Conservation (phyloP, 2,329 filamentous ascomycete genomes). For the Ophiocordyceps polyrhachis-furcata region DNA sequence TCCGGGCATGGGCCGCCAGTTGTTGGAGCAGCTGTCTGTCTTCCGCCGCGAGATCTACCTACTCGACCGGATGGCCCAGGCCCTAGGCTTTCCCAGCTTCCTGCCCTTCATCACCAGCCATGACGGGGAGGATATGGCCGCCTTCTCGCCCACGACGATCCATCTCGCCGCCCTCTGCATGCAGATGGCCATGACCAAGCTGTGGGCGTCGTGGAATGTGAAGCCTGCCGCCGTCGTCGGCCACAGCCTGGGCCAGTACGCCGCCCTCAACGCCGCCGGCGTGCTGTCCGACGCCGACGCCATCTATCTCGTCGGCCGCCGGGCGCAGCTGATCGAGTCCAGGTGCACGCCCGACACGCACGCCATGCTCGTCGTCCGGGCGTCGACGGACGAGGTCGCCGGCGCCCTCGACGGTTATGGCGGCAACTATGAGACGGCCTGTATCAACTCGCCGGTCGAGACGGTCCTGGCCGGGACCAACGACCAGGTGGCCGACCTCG, state of each 20-base stretch:
- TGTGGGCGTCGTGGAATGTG: slow-evolving; percentile 34
- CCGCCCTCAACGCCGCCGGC: slow-evolving; percentile 44
- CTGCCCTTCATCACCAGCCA: slow-evolving; percentile 23
- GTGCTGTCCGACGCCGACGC: slow-evolving; percentile 54
- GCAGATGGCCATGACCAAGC: slow-evolving; percentile 36
- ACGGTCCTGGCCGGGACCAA: no score
- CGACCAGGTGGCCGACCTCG: no score
- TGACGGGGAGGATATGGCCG: slow-evolving; percentile 31
- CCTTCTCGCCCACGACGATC: slow-evolving; percentile 7
- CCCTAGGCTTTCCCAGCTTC: slow-evolving; percentile 19
- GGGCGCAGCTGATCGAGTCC: slow-evolving; percentile 46
- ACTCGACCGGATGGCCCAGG: slow-evolving; percentile 15
- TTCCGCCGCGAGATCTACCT: slow-evolving; percentile 16
- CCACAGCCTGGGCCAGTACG: slow-evolving; percentile 25
- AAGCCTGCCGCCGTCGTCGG: slow-evolving; percentile 36
- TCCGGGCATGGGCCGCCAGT: slow-evolving; percentile 12
- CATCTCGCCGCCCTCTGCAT: slow-evolving; percentile 36
- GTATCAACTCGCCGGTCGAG: slow-evolving; percentile 48
- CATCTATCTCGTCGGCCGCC: slow-evolving; percentile 51
- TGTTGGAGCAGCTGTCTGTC: slow-evolving; percentile 10
- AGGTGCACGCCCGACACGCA: slow-evolving; percentile 53
- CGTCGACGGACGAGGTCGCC: slow-evolving; percentile 20
- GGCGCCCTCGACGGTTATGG: slow-evolving; percentile 9
- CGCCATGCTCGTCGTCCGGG: slow-evolving; percentile 33
- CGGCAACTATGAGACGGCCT: no score